Percentiles rank a stretch among this genome's conserved stretches.
phyloP scores from a whole-genome alignment of 208 protist species.

The Trichomonas tenax region DNA sequence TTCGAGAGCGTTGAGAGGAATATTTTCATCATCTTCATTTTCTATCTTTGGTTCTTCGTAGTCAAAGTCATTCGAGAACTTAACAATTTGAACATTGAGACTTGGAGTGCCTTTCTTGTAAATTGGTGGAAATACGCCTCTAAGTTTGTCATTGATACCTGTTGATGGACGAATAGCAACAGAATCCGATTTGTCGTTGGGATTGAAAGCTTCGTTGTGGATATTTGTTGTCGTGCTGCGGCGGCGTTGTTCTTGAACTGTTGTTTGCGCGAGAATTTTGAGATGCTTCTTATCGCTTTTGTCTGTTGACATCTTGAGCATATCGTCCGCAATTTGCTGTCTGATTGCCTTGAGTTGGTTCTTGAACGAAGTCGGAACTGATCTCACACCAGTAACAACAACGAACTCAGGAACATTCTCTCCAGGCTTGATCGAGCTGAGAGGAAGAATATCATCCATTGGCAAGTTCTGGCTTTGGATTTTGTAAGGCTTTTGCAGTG shows the following conservation, averaged over 20 bases:
- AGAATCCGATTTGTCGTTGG: not conserved
- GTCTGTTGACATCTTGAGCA: not conserved
- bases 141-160: not conserved
- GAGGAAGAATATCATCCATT: not conserved
- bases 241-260: not conserved
- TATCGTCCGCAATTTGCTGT: not conserved
- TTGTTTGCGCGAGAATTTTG: not conserved
- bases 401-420: not conserved
- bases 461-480: not conserved
- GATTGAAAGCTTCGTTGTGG: not conserved
- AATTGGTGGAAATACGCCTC: not conserved
- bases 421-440: not conserved
- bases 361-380: not conserved
- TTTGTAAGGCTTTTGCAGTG: not conserved
- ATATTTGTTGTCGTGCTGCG: not conserved
- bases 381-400: not conserved
- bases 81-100: not conserved
- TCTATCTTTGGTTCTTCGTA: not conserved
- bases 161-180: not conserved
- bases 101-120: not conserved
- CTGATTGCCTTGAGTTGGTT: not conserved
- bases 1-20: not conserved
- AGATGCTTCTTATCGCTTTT: not conserved
- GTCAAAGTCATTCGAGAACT: not conserved
- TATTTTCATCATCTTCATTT: not conserved